These are phyloP conservation scores for Rhododendron griersonianum DNA, from an alignment of 148 eudicot genomes.

Conservation along the genomic window DNA sequence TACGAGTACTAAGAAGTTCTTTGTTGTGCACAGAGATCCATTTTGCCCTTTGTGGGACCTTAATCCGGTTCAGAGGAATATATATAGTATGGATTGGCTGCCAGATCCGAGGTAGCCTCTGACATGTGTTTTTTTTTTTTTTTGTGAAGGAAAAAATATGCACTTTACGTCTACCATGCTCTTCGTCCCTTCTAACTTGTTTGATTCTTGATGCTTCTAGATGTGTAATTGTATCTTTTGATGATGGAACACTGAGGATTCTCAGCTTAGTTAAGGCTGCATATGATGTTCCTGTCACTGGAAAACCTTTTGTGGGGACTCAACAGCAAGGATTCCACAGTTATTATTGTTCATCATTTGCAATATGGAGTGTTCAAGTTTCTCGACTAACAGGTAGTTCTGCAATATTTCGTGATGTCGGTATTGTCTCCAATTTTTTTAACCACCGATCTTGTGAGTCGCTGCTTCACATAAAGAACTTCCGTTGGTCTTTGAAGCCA, in stretches of 20 bases:
- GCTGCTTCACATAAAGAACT: neutral
- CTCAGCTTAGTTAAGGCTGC: conserved; percentile 64
- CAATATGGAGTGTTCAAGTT: conserved; percentile 80
- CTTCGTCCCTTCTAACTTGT: conserved; percentile 14
- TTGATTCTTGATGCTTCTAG: conserved; percentile 30
- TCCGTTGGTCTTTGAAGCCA: neutral
- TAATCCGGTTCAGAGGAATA: conserved; percentile 40
- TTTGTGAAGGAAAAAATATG: neutral
- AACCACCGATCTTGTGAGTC: neutral
- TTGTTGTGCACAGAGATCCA: conserved; percentile 63
- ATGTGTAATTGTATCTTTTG: conserved; percentile 59
- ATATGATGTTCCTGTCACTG: conserved; percentile 63
- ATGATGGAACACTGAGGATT: conserved; percentile 67
- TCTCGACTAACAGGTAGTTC: conserved; percentile 68
- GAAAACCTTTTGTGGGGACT: conserved; percentile 55
- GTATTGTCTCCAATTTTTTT: neutral
- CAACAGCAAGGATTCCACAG: conserved; percentile 58
- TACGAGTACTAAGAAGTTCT: neutral
- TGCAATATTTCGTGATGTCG: neutral
- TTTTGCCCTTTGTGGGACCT: conserved; percentile 78
- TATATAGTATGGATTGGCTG: conserved; percentile 84
- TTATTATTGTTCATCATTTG: conserved; percentile 52
- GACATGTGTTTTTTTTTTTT: neutral
- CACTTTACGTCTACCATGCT: neutral
- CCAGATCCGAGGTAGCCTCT: conserved; percentile 73